Conservation (phyloP, 768 basidiomycete species). For the Pleurotus cornucopiae region DNA sequence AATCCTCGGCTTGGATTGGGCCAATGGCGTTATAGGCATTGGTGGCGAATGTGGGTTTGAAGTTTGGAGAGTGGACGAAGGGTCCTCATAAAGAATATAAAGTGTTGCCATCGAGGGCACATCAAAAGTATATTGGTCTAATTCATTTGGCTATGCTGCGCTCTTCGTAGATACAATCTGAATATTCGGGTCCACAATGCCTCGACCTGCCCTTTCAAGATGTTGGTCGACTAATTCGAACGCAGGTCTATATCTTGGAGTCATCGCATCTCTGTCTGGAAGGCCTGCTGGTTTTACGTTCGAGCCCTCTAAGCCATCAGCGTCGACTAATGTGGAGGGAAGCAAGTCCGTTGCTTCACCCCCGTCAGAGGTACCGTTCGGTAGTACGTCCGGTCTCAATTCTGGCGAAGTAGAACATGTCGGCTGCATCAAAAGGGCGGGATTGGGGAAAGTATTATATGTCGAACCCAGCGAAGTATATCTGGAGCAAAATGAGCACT, state of each 20-base stretch:
- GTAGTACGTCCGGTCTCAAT: neutral
- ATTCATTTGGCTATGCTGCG: neutral
- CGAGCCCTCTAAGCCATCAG: too few relatives aligned
- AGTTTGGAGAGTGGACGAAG: constrained; percentile 54
- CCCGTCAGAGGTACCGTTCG: constrained; percentile 8
- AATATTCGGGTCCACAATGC: neutral
- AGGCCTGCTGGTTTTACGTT: too few relatives aligned
- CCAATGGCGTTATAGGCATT: constrained; percentile 59
- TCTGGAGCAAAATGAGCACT: constrained; percentile 33
- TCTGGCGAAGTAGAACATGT: constrained; percentile 10
- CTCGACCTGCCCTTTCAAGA: constrained; percentile 70
- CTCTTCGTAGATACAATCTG: neutral
- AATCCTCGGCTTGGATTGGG: constrained; percentile 56
- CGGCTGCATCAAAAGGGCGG: constrained; percentile 54
- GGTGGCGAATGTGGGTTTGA: constrained; percentile 66
- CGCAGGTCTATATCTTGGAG: constrained; percentile 60
- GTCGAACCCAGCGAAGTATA: constrained; percentile 97
- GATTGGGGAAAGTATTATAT: constrained; percentile 92
- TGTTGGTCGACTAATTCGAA: constrained; percentile 74
- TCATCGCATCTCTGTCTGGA: too few relatives aligned
- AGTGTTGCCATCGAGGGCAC: too few relatives aligned
- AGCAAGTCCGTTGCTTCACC: neutral
- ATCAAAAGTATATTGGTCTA: too few relatives aligned
- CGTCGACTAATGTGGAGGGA: neutral
- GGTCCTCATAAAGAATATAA: neutral